Percentiles rank a stretch among this genome's conserved stretches.
These are phyloP conservation scores for Bryoerythrophyllum caledonicum DNA, from an alignment of 225 moss, liverwort and hornwort species.

Conservation along the genomic window DNA sequence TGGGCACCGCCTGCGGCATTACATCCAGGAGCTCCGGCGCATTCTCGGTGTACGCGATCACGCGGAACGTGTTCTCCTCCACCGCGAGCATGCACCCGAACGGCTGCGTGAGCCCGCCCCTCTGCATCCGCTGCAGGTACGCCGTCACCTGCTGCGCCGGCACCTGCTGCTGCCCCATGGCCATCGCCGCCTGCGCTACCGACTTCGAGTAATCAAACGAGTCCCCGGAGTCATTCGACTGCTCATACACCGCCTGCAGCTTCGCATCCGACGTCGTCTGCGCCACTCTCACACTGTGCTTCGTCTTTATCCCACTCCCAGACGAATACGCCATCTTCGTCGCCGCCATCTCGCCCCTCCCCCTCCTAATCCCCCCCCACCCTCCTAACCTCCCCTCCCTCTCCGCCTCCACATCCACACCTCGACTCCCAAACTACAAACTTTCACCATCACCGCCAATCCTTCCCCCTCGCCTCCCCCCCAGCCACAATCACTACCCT, in stretches of 20 bases:
- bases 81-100: constrained; percentile 56
- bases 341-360: background rate
- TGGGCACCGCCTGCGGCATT: constrained; percentile 49
- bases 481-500: no score
- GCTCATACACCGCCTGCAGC: constrained; percentile 53
- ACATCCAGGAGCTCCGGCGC: constrained; percentile 49
- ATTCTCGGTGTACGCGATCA: constrained; percentile 50
- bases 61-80: constrained; percentile 40
- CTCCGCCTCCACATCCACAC: constrained; percentile 19
- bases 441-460: background rate
- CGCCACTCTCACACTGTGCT: constrained; percentile 54
- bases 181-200: constrained; percentile 34
- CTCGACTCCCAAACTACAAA: background rate
- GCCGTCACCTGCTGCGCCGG: constrained; percentile 56
- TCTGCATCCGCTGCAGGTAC: constrained; percentile 61
- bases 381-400: background rate
- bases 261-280: constrained; percentile 60
- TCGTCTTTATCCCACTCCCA: constrained; percentile 37
- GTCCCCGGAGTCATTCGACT: constrained; percentile 51
- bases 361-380: background rate
- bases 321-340: constrained; percentile 31
- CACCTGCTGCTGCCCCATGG: constrained; percentile 27
- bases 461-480: no score
- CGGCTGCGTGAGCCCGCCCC: constrained; percentile 52
- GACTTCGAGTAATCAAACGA: constrained; percentile 50